phyloP scores from a whole-genome alignment of 1,284 basidiomycete species.

The Trichosporon ovoides region DNA sequence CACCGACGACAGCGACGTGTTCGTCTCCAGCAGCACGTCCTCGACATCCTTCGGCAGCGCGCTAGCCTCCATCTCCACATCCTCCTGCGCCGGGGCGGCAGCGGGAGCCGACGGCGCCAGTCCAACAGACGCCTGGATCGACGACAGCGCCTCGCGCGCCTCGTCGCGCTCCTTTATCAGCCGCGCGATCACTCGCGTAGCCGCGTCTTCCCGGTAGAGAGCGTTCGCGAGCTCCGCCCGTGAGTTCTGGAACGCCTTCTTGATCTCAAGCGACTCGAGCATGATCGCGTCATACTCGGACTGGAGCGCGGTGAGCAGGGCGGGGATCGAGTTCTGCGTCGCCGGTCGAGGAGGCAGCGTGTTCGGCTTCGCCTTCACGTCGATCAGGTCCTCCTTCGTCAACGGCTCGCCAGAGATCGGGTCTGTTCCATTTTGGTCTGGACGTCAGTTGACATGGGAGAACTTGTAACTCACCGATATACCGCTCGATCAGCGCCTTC shows the following conservation, averaged over 20 bases:
- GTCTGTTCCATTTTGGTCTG: constrained; percentile 83
- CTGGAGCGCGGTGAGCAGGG: constrained; percentile 83
- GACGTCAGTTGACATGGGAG: too few relatives aligned
- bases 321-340: constrained; percentile 83
- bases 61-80: constrained; percentile 73
- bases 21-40: constrained; percentile 73
- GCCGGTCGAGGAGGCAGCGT: constrained; percentile 82
- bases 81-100: constrained; percentile 44
- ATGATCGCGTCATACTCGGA: constrained; percentile 95
- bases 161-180: constrained; percentile 91
- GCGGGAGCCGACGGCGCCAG: constrained; percentile 54
- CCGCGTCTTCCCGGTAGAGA: constrained; percentile 91
- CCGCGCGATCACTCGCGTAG: constrained; percentile 91
- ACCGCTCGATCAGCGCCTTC: constrained; percentile 87
- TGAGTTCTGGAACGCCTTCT: constrained; percentile 64
- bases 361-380: constrained; percentile 84
- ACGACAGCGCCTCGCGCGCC: constrained; percentile 89
- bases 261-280: constrained; percentile 78
- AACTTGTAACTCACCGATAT: constrained; percentile 65
- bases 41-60: constrained; percentile 66
- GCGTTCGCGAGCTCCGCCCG: constrained; percentile 90
- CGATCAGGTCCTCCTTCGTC: constrained; percentile 81
- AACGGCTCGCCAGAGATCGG: constrained; percentile 91
- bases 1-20: constrained; percentile 69
- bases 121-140: constrained; percentile 82